Percentiles rank a stretch among this genome's conserved stretches.
Conservation (phyloP, 176 grass and related monocot genomes). For the Lolium multiflorum region DNA sequence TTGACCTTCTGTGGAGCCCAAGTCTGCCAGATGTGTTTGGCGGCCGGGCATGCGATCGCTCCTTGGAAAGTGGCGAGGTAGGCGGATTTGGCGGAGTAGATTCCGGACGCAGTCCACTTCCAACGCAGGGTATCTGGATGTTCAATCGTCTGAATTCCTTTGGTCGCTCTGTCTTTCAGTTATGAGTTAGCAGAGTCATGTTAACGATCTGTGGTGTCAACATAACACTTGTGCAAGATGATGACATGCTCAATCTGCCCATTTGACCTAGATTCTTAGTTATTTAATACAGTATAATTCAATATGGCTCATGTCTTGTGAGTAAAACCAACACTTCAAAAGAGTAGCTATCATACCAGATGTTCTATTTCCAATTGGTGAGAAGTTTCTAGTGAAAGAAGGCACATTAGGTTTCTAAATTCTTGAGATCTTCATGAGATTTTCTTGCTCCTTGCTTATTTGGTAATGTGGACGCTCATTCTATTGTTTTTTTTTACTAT, state of each 20-base stretch:
- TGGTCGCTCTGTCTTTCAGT: neutral
- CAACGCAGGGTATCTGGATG: no score
- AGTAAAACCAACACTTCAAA: neutral
- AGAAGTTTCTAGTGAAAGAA: neutral
- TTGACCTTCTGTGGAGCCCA: no score
- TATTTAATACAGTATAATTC: neutral
- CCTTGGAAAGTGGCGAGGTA: no score
- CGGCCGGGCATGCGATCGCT: no score
- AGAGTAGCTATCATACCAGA: neutral
- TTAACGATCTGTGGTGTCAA: neutral
- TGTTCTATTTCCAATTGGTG: neutral
- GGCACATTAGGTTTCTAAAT: neutral
- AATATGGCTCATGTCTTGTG: neutral
- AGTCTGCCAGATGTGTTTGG: no score
- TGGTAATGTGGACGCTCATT: neutral
- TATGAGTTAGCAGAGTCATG: neutral
- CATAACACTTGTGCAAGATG: neutral
- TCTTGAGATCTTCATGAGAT: neutral
- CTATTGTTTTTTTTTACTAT: neutral
- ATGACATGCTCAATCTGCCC: neutral
- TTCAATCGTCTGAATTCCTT: neutral
- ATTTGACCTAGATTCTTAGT: neutral
- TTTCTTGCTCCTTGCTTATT: neutral
- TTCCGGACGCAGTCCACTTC: no score
- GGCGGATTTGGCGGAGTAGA: no score